A percentile compares a stretch with the other conserved stretches of the same genome.
Evolutionary conservation across 2,329 filamentous ascomycete genomes (phyloP).

Genomic region (Hypoxylon sp.): DNA sequence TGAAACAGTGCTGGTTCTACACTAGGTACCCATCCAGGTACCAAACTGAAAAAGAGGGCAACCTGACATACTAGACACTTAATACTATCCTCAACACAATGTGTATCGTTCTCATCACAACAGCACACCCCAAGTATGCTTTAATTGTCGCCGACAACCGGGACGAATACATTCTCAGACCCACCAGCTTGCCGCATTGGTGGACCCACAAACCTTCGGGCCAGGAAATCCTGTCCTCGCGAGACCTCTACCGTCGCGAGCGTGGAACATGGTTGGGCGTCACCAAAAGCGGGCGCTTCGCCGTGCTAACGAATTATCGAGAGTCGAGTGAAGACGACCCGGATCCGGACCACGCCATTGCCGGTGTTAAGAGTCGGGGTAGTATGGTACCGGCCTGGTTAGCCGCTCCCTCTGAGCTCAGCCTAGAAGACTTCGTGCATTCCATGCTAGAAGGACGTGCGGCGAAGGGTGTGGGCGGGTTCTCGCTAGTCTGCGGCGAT

Average conservation of each 20-base stretch:
- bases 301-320: conserved; percentile 77
- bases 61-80: neutral
- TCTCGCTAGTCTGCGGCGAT: conserved; percentile 76
- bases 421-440: conserved; percentile 65
- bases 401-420: conserved; percentile 63
- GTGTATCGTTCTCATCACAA: conserved; percentile 85
- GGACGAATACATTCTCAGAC: conserved; percentile 78
- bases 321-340: conserved; percentile 67
- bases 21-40: conserved; percentile 10
- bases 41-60: conserved; percentile 4
- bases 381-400: conserved; percentile 76
- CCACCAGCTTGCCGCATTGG: conserved; percentile 75
- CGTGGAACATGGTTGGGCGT: conserved; percentile 77
- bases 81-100: conserved; percentile 60
- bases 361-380: conserved; percentile 71
- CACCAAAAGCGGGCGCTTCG: conserved; percentile 71
- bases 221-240: conserved; percentile 68
- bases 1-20: conserved; percentile 5
- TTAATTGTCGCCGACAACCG: conserved; percentile 84
- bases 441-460: conserved; percentile 66
- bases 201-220: conserved; percentile 66
- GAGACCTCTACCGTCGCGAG: conserved; percentile 73
- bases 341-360: conserved; percentile 67
- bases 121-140: conserved; percentile 80
- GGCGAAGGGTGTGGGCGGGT: conserved; percentile 74